A percentile compares a stretch with the other conserved stretches of the same genome.
Conservation (phyloP, 1,284 basidiomycete species). For the Marasmius sp. region DNA sequence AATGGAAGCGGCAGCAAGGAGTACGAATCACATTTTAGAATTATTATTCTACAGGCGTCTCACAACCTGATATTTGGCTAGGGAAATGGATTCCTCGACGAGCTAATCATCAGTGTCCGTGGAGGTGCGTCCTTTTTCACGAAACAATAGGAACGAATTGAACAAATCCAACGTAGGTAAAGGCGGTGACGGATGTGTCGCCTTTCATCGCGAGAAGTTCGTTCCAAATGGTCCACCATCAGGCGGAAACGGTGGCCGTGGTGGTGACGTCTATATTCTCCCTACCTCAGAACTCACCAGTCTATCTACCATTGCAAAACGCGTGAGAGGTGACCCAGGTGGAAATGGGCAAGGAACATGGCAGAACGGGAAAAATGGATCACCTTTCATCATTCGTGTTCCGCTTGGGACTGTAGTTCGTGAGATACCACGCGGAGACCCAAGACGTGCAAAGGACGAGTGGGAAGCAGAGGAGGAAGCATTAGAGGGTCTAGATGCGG, state of each 20-base stretch:
- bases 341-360: constrained; percentile 78
- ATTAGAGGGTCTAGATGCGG: constrained; percentile 45
- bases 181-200: constrained; percentile 83
- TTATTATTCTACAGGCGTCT: not conserved
- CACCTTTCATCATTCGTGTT: constrained; percentile 75
- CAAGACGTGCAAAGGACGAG: constrained; percentile 57
- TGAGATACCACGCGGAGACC: constrained; percentile 67
- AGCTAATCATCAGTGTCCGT: constrained; percentile 73
- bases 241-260: constrained; percentile 87
- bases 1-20: constrained; percentile 75
- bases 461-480: constrained; percentile 71
- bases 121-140: constrained; percentile 54
- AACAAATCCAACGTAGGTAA: constrained; percentile 48
- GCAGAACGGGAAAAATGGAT: constrained; percentile 76
- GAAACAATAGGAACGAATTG: constrained; percentile 6
- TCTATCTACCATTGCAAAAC: constrained; percentile 69
- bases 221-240: constrained; percentile 82
- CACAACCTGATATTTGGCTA: constrained; percentile 27
- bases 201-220: constrained; percentile 81
- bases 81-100: constrained; percentile 82
- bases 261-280: constrained; percentile 83
- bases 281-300: constrained; percentile 77
- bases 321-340: constrained; percentile 69
- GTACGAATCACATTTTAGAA: constrained; percentile 39
- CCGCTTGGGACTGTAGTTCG: constrained; percentile 88